Percentiles rank a stretch among this genome's conserved stretches.
phyloP scores from a whole-genome alignment of 2,329 filamentous ascomycete species.

The Microdochium bolleyi region DNA sequence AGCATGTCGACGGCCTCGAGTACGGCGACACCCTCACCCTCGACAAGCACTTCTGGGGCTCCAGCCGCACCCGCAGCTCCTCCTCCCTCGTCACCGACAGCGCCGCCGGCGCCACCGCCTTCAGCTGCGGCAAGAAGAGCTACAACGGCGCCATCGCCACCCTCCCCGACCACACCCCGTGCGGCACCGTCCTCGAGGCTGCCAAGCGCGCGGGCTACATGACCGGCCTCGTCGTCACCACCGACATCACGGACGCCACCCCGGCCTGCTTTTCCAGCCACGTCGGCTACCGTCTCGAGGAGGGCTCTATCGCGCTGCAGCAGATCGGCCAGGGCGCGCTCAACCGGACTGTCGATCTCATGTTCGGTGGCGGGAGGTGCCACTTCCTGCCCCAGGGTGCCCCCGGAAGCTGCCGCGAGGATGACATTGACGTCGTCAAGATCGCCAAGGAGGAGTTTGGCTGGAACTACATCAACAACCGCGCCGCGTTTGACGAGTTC shows the following conservation, averaged over 20 bases:
- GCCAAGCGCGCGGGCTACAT: slow-evolving; percentile 86
- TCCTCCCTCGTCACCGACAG: slow-evolving; percentile 88
- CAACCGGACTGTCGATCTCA: slow-evolving; percentile 80
- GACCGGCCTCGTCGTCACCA: slow-evolving; percentile 92
- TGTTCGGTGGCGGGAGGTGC: slow-evolving; percentile 88
- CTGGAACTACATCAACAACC: slow-evolving; percentile 70
- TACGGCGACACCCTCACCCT: slow-evolving; percentile 68
- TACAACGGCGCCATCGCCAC: slow-evolving; percentile 96
- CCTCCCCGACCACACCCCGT: slow-evolving; percentile 75
- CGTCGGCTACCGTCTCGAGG: slow-evolving; percentile 69
- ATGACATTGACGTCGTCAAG: slow-evolving; percentile 67
- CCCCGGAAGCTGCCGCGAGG: slow-evolving; percentile 71
- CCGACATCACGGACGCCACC: slow-evolving; percentile 89
- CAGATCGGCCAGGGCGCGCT: slow-evolving; percentile 83
- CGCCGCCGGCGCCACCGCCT: slow-evolving; percentile 94
- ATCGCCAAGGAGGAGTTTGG: slow-evolving; percentile 68
- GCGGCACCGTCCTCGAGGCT: slow-evolving; percentile 87
- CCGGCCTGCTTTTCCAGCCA: slow-evolving; percentile 92
- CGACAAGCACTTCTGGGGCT: slow-evolving; percentile 85
- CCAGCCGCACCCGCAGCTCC: slow-evolving; percentile 76
- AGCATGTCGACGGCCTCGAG: slow-evolving; percentile 66
- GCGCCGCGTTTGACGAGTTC: slow-evolving; percentile 68
- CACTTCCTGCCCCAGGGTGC: slow-evolving; percentile 84
- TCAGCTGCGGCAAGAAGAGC: slow-evolving; percentile 85
- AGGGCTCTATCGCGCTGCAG: slow-evolving; percentile 87